Conservation (phyloP, 345 rosid genomes). For the Hirschfeldia incana region DNA sequence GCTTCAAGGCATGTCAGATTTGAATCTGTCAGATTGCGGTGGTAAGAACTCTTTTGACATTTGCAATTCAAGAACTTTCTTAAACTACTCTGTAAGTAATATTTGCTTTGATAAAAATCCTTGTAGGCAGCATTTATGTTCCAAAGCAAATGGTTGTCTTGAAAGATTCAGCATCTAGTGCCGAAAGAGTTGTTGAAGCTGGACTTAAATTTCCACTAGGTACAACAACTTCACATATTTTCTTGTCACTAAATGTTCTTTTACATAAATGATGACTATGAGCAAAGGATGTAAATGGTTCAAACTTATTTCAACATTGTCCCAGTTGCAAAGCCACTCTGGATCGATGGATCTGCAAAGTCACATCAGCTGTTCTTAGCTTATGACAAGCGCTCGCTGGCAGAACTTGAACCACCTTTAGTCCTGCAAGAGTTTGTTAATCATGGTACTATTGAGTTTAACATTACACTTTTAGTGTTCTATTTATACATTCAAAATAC, state of each 20-base stretch:
- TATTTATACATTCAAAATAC: neutral
- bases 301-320: neutral
- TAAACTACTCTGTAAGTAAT: conserved; percentile 22
- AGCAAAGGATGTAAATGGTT: neutral
- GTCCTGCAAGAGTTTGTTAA: conserved; percentile 94
- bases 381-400: conserved; percentile 67
- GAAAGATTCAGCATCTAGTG: conserved; percentile 65
- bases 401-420: conserved; percentile 84
- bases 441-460: conserved; percentile 62
- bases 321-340: conserved; percentile 91
- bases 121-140: conserved; percentile 67
- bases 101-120: neutral
- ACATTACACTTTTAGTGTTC: neutral
- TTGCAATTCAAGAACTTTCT: neutral
- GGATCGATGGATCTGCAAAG: conserved; percentile 90
- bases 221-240: conserved; percentile 31
- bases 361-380: conserved; percentile 85
- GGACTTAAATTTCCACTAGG: conserved; percentile 86
- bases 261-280: neutral
- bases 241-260: neutral
- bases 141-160: conserved; percentile 78
- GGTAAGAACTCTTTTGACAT: conserved; percentile 44
- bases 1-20: conserved; percentile 82
- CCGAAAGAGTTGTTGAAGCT: conserved; percentile 60
- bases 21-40: conserved; percentile 58